Evolutionary conservation across 805 yeast genomes (phyloP).

Genomic region (Saccharomycopsis capsularis): DNA sequence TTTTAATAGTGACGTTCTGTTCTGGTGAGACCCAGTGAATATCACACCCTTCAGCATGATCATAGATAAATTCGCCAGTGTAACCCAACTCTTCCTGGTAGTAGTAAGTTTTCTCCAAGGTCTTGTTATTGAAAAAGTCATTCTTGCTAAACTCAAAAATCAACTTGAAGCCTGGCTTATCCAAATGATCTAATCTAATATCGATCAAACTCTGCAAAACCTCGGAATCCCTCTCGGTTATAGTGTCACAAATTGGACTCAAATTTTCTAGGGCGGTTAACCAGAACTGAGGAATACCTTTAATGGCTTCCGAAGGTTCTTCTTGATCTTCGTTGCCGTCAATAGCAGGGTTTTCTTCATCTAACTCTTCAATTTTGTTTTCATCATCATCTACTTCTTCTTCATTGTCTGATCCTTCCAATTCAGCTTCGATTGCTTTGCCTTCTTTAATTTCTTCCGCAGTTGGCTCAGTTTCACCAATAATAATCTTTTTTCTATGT

Average conservation of each 20-base stretch:
- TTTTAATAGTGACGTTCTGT: slow-evolving; percentile 72
- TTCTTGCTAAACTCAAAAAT: slow-evolving; percentile 74
- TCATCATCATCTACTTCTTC: slow-evolving; percentile 38
- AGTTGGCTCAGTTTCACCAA: slow-evolving; percentile 72
- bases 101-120: slow-evolving; percentile 78
- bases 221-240: slow-evolving; percentile 85
- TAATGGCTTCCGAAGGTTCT: slow-evolving; percentile 37
- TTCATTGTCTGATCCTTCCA: slow-evolving; percentile 39
- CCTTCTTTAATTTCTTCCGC: slow-evolving; percentile 75
- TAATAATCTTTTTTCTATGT: slow-evolving; percentile 63
- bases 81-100: slow-evolving; percentile 92
- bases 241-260: slow-evolving; percentile 70
- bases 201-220: slow-evolving; percentile 64
- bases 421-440: slow-evolving; percentile 55
- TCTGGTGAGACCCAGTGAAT: slow-evolving; percentile 81
- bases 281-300: slow-evolving; percentile 95
- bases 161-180: slow-evolving; percentile 81
- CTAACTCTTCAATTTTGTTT: slow-evolving; percentile 32
- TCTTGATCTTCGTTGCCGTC: slow-evolving; percentile 40
- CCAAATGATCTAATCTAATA: slow-evolving; percentile 71
- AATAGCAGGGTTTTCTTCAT: slow-evolving; percentile 34
- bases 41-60: slow-evolving; percentile 87
- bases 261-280: slow-evolving; percentile 88
- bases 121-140: slow-evolving; percentile 67
- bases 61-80: slow-evolving; percentile 93